Base-by-base conservation (phyloP, 78 protist genomes). In the Dictyostelium brefeldianum region DNA sequence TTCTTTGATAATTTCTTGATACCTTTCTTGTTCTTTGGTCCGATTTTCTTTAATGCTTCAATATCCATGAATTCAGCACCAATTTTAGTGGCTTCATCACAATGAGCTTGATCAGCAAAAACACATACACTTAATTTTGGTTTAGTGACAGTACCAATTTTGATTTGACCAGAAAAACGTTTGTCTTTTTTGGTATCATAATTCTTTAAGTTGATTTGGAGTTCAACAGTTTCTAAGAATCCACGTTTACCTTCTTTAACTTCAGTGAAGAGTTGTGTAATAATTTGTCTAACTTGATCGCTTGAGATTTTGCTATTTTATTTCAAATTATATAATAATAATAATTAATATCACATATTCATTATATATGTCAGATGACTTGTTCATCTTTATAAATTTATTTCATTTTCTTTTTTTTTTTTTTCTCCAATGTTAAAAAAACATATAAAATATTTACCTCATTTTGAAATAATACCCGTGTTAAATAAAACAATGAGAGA, bases 181-280 rank as follows among this genome's bases (percentile, higher is more conserved):
- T 98, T 99, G 98, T 99, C 99, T 96, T 97, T 98, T 89, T 95
- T 91, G 95, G 99, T 97, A 83, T 99, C 99, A 98, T 98, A 99
- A 97, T 98, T 98, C 99, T 99, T 99, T 54, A 99, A 98, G 50
- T 98, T 97, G 75, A 98, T 81, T 96, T 99, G 99, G 69, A 99
- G 97, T 95, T 99, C 99, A 65, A 99, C 80, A 29, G 99, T 96
- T 97, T 99, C 99, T 8, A 31, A 12, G 98, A 99, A 99, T 75
- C 90, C 90, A 29, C 95, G 27, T 57, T 65, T 74, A 65, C 48
- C 46, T 74, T 74, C 93, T 71, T 59, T 53, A 0, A 80, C 54
- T 50, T 87, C 85, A 41, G 48, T 36, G 46, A 87, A 77, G 41
- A 87, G 56, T 14, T 25, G 20, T 15, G 80, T 5, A 25, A 87